Conservation (phyloP, 257 asterid genomes). For the Forsythia suspensa region DNA sequence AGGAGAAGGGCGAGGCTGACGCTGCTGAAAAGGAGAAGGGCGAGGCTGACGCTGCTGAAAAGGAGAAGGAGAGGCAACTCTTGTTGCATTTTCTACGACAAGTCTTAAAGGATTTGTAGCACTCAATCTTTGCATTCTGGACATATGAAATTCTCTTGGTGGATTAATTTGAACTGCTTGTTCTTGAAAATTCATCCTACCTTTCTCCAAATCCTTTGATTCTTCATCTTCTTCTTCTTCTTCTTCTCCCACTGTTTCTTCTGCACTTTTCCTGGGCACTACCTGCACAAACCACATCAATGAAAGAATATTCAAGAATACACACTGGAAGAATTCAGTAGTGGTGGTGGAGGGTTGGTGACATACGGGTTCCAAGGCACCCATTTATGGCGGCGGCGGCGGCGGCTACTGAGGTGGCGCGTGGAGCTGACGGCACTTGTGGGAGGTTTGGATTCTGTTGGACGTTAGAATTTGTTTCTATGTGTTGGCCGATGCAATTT, state of each 20-base stretch:
- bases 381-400: slow-evolving; percentile 46
- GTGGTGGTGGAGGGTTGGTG: slow-evolving; percentile 1
- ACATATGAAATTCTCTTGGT: slow-evolving; percentile 51
- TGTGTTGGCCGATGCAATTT: slow-evolving; percentile 28
- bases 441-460: slow-evolving; percentile 13
- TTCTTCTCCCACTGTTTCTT: slow-evolving; percentile 15
- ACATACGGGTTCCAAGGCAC: slow-evolving; percentile 66
- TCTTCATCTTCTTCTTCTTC: slow-evolving; percentile 24
- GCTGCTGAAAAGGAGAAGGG: slow-evolving; percentile 28
- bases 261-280: slow-evolving; percentile 37
- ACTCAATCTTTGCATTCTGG: slow-evolving; percentile 80
- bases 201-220: slow-evolving; percentile 74
- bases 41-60: slow-evolving; percentile 25
- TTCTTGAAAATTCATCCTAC: slow-evolving; percentile 40
- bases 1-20: slow-evolving; percentile 13
- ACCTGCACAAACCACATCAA: slow-evolving; percentile 22
- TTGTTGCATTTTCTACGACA: slow-evolving; percentile 52
- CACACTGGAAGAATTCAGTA: not conserved
- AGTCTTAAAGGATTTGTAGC: slow-evolving; percentile 82
- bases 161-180: slow-evolving; percentile 38
- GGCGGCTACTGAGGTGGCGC: slow-evolving; percentile 37
- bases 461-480: slow-evolving; percentile 53
- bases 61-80: slow-evolving; percentile 31
- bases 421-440: slow-evolving; percentile 28
- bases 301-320: not conserved